phyloP scores from a whole-genome alignment of 2,329 filamentous ascomycete species.

The Parascedosporium putredinis region DNA sequence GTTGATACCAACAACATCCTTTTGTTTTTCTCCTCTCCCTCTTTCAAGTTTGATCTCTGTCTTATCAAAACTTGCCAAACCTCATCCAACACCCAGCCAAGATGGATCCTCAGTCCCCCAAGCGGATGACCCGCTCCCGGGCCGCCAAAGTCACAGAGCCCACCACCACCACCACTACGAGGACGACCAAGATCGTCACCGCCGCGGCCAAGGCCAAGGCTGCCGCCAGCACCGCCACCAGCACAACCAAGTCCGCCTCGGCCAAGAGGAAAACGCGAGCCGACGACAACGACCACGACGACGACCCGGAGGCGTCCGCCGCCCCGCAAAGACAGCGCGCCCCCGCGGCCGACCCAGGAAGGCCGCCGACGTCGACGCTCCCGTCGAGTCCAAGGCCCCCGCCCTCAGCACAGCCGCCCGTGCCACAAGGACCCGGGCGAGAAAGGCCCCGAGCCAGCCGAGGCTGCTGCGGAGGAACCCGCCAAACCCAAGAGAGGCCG shows the following conservation, averaged over 20 bases:
- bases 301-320: constrained; percentile 23
- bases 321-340: constrained; percentile 19
- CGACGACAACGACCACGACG: constrained; percentile 41
- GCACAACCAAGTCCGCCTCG: constrained; percentile 58
- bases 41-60: background rate
- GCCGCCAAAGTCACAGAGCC: constrained; percentile 30
- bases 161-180: constrained; percentile 18
- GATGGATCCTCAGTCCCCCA: constrained; percentile 46
- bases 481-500: constrained; percentile 10
- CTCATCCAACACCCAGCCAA: constrained; percentile 11
- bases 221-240: constrained; percentile 43
- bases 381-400: constrained; percentile 13
- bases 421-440: constrained; percentile 18
- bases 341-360: constrained; percentile 36
- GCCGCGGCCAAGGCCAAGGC: constrained; percentile 38
- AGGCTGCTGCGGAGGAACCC: constrained; percentile 17
- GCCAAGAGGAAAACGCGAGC: constrained; percentile 37
- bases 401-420: constrained; percentile 14
- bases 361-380: constrained; percentile 16
- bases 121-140: constrained; percentile 45
- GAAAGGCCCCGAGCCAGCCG: constrained; percentile 18
- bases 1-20: no score
- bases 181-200: constrained; percentile 36
- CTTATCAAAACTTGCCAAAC: background rate
- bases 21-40: background rate